Evolutionary conservation across 2,329 filamentous ascomycete genomes (phyloP).

Genomic region (Aspergillus clavatus): DNA sequence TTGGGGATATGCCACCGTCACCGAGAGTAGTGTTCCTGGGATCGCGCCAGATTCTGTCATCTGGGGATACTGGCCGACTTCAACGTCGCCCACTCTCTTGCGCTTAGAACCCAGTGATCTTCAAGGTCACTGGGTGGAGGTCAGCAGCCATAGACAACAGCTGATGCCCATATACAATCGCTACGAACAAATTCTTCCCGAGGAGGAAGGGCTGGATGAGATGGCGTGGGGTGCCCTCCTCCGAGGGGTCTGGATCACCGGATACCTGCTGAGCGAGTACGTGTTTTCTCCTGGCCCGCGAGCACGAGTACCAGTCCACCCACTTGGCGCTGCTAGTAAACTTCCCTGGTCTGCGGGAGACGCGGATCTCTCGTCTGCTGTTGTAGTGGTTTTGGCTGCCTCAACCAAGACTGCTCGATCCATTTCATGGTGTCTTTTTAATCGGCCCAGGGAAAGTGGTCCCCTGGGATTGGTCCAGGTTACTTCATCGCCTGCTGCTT

Average conservation of each 20-base stretch:
- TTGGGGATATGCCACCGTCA: slow-evolving; percentile 46
- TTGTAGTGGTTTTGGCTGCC: slow-evolving; percentile 27
- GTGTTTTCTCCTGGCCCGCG: slow-evolving; percentile 20
- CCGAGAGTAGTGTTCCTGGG: slow-evolving; percentile 36
- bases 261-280: slow-evolving; percentile 30
- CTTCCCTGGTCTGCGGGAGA: slow-evolving; percentile 25
- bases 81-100: slow-evolving; percentile 27
- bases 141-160: slow-evolving; percentile 31
- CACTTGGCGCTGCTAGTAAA: slow-evolving; percentile 12
- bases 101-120: slow-evolving; percentile 27
- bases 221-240: slow-evolving; percentile 23
- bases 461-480: slow-evolving; percentile 10
- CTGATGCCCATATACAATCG: slow-evolving; percentile 45
- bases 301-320: slow-evolving; percentile 5
- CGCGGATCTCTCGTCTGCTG: slow-evolving; percentile 32
- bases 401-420: slow-evolving; percentile 25
- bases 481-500: slow-evolving; percentile 4
- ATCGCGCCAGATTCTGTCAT: slow-evolving; percentile 33
- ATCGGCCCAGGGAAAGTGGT: background rate
- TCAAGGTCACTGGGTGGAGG: slow-evolving; percentile 33
- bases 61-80: slow-evolving; percentile 44
- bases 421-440: slow-evolving; percentile 9
- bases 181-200: slow-evolving; percentile 23
- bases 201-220: background rate
- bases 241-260: slow-evolving; percentile 21